Evolutionary conservation across 345 rosid species (phyloP), one percentile per base, ranked within the genome.

Genomic region (Mallotus nudiflorus): DNA sequence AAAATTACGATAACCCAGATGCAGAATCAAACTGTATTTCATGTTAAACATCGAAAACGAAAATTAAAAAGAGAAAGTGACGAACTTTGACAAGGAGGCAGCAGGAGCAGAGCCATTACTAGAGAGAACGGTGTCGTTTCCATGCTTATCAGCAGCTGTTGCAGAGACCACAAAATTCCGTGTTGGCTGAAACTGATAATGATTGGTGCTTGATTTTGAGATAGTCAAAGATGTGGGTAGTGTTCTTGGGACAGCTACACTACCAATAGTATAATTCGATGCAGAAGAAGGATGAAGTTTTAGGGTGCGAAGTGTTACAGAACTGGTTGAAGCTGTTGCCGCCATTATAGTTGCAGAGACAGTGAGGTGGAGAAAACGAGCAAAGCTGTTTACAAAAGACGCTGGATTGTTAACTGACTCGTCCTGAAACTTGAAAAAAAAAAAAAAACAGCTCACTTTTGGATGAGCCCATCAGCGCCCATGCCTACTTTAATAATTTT

Each of bases 121-220:
- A 27, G 77, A 33, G 20, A 57, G 42, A 27, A 52, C 11, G 13
- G 67, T 9, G 24, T 50, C 60, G 46, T 42, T 9, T 42, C 9
- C 2, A 12, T 42, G 25, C n/a, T 20, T 35, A 37, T 59, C 45
- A 56, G 76, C 6, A n/a, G 48, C 28, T 7, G 70, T 18, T 15
- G 70, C 71, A 56, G 76, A 65, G 48, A 65, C 66, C 11, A n/a
- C 22, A 31, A 65, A 31, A 15, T 16, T 54, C 49, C 51, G 54
- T 27, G 4, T 16, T 3, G 40, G 25, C 15, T 45, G 57, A 50
- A 13, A 3, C 15, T 45, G 57, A 50, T n/a, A 3, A 37, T 49
- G 5, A 51, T 39, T 37, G 37, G 8, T 4, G 37, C 14, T 14
- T 28, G 56, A 40, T 27, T 29, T 63, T 2, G 35, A 18, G 58